These are phyloP conservation scores for Ganoderma resinaceum DNA, from an alignment of 1,284 basidiomycete species.

Conservation along the genomic window DNA sequence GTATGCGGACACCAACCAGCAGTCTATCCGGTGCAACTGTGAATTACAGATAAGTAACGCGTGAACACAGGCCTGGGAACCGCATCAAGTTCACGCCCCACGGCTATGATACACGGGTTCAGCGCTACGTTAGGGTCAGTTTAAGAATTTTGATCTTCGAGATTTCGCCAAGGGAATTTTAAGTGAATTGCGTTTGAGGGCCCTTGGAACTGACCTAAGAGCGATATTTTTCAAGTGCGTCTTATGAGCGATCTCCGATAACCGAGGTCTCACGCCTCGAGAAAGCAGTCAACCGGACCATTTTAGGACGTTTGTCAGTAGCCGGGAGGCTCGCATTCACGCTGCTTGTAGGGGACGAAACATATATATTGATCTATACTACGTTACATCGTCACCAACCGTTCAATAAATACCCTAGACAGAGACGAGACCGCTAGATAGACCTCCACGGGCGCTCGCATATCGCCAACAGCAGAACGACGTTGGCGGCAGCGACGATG, in stretches of 20 bases:
- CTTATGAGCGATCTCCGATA: background rate
- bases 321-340: background rate
- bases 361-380: background rate
- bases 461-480: background rate
- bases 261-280: background rate
- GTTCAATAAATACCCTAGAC: background rate
- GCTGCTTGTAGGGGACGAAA: background rate
- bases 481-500: background rate
- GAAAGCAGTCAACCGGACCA: background rate
- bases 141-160: background rate
- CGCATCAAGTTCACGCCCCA: too few relatives aligned
- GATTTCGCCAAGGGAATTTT: background rate
- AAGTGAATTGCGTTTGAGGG: background rate
- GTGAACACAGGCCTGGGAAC: too few relatives aligned
- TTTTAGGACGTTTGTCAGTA: background rate
- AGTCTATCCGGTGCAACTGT: too few relatives aligned
- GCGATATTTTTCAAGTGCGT: background rate
- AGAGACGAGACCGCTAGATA: background rate
- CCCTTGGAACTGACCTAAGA: background rate
- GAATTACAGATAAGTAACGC: too few relatives aligned
- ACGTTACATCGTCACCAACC: background rate
- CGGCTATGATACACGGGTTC: too few relatives aligned
- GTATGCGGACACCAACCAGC: too few relatives aligned
- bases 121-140: background rate
- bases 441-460: too few relatives aligned